phyloP scores from a whole-genome alignment of 176 grass and related monocot species.

The Oryza coarctata region DNA sequence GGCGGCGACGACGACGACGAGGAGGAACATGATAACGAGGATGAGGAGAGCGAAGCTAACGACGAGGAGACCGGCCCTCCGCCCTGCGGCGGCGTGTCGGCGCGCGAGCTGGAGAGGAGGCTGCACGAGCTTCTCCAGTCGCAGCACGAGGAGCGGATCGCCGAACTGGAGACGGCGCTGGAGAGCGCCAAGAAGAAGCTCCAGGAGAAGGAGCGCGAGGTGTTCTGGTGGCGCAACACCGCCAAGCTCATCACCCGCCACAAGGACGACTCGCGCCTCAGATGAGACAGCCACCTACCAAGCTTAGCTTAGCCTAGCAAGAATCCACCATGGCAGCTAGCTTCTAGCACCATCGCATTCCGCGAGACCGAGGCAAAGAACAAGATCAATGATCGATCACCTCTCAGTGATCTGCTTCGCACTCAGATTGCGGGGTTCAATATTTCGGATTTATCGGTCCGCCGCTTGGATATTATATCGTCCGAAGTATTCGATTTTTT shows the following conservation, averaged over 20 bases:
- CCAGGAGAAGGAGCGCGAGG: slow-evolving; percentile 66
- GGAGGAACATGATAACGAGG: not conserved
- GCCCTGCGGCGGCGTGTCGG: slow-evolving; percentile 56
- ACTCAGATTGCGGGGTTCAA: not conserved
- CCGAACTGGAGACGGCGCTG: slow-evolving; percentile 73
- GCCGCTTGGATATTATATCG: too few species aligned
- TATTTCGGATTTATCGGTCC: too few species aligned
- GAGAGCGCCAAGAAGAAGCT: slow-evolving; percentile 60
- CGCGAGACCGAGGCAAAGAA: not conserved
- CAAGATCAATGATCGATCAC: not conserved
- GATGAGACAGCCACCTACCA: slow-evolving; percentile 23
- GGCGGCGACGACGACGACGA: not conserved
- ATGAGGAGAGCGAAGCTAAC: not conserved
- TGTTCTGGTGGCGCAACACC: slow-evolving; percentile 89
- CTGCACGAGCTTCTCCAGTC: slow-evolving; percentile 72
- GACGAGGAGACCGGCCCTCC: not conserved
- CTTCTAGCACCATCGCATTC: not conserved
- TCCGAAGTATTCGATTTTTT: too few species aligned
- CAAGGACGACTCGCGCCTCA: slow-evolving; percentile 55
- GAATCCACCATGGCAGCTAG: not conserved
- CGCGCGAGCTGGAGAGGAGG: slow-evolving; percentile 64
- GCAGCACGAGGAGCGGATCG: slow-evolving; percentile 73
- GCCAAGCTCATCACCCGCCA: slow-evolving; percentile 66
- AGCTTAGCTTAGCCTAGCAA: not conserved
- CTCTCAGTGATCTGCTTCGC: not conserved